Evolutionary conservation across 345 rosid genomes (phyloP).

Genomic region (Salix caprea): DNA sequence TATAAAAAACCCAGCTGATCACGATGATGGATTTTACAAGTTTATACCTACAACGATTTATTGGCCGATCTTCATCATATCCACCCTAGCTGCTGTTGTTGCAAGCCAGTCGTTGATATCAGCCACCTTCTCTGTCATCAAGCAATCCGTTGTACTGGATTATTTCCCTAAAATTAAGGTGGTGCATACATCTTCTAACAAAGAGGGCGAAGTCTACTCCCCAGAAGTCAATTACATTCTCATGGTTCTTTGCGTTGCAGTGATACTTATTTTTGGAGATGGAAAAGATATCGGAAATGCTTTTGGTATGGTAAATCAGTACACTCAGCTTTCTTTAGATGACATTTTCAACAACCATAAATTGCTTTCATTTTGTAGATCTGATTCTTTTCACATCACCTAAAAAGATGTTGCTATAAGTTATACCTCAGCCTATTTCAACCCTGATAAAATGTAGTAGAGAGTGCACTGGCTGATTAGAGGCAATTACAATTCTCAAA

Average conservation of each 20-base stretch:
- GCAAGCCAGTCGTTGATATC: conserved; percentile 92
- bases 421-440: background rate
- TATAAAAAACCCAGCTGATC: conserved; percentile 57
- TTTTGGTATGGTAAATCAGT: conserved; percentile 43
- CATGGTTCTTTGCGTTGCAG: conserved; percentile 77
- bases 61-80: conserved; percentile 76
- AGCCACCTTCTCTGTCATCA: conserved; percentile 80
- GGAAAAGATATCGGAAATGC: conserved; percentile 83
- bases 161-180: conserved; percentile 89
- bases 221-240: conserved; percentile 86
- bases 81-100: conserved; percentile 72
- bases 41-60: conserved; percentile 62
- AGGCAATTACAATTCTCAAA: background rate
- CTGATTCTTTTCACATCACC: background rate
- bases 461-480: background rate
- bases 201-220: conserved; percentile 85
- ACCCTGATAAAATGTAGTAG: background rate
- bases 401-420: background rate
- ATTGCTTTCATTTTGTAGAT: background rate
- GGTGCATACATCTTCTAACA: conserved; percentile 68
- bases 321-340: background rate
- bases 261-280: conserved; percentile 72
- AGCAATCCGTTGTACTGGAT: conserved; percentile 83
- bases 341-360: background rate
- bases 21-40: conserved; percentile 73